Evolutionary conservation across 1,284 basidiomycete species (phyloP).

Genomic region (Sanghuangporus baumii): DNA sequence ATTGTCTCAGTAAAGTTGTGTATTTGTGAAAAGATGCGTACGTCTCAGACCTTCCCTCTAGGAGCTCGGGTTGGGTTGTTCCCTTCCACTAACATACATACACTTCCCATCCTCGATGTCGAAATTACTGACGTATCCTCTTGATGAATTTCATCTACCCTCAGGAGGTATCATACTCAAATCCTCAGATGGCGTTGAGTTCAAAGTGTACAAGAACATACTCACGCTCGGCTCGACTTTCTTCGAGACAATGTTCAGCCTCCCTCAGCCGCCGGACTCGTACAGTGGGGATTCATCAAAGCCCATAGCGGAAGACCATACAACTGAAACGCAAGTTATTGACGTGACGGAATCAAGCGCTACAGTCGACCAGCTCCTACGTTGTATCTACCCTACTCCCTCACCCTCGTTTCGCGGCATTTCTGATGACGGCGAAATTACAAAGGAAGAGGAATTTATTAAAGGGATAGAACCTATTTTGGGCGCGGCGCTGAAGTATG

Average conservation of each 20-base stretch:
- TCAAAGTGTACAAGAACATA: constrained; percentile 22
- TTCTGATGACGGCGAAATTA: background rate
- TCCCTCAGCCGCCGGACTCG: constrained; percentile 19
- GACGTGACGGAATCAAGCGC: constrained; percentile 46
- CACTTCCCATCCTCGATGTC: background rate
- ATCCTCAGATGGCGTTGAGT: constrained; percentile 20
- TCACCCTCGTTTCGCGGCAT: constrained; percentile 23
- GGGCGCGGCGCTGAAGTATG: constrained; percentile 33
- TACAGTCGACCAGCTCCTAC: constrained; percentile 45
- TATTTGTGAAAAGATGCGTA: too few species aligned
- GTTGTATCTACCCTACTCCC: constrained; percentile 39
- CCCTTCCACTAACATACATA: background rate
- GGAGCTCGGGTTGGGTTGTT: background rate
- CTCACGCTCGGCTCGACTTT: constrained; percentile 23
- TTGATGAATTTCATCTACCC: background rate
- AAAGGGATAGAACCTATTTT: constrained; percentile 22
- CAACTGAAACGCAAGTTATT: constrained; percentile 30
- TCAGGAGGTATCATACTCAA: constrained; percentile 20
- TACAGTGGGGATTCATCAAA: too few species aligned
- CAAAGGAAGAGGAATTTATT: background rate
- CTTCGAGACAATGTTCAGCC: constrained; percentile 25
- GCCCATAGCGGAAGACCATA: background rate
- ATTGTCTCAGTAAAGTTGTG: too few species aligned
- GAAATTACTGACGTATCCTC: background rate
- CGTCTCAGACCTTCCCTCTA: background rate